Evolutionary conservation across 331 rosid genomes (phyloP).

Genomic region (Malus hybrid): DNA sequence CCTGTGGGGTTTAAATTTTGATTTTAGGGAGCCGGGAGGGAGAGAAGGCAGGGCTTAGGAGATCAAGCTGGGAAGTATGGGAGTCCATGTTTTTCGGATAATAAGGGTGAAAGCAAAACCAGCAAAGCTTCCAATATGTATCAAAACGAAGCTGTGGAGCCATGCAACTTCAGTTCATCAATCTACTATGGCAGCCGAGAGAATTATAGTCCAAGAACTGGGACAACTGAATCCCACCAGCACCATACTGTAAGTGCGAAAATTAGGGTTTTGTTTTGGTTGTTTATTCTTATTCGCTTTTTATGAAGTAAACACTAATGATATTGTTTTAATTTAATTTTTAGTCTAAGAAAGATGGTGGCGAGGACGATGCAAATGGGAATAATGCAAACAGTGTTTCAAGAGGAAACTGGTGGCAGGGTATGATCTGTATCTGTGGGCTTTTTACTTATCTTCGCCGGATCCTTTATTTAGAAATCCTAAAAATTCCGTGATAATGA

Average conservation of each 20-base stretch:
- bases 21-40: slow-evolving; percentile 23
- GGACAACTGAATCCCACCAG: slow-evolving; percentile 47
- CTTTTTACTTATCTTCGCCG: neutral
- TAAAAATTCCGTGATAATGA: accelerated
- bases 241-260: slow-evolving; percentile 14
- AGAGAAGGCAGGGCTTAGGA: slow-evolving; percentile 28
- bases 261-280: neutral
- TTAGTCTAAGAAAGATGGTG: slow-evolving; percentile 57
- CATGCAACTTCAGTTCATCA: slow-evolving; percentile 65
- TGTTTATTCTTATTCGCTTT: neutral
- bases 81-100: slow-evolving; percentile 22
- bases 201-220: slow-evolving; percentile 56
- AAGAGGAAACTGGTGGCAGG: slow-evolving; percentile 97
- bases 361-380: slow-evolving; percentile 44
- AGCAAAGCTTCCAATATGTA: slow-evolving; percentile 25
- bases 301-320: neutral
- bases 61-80: slow-evolving; percentile 10
- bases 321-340: neutral
- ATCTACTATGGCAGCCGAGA: slow-evolving; percentile 91
- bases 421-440: slow-evolving; percentile 16
- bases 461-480: accelerated
- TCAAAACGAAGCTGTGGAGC: slow-evolving; percentile 49
- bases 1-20: neutral
- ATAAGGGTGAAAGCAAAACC: slow-evolving; percentile 23
- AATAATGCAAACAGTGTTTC: slow-evolving; percentile 47